Evolutionary conservation across 208 protist species (phyloP).

Genomic region (Crithidia thermophila): DNA sequence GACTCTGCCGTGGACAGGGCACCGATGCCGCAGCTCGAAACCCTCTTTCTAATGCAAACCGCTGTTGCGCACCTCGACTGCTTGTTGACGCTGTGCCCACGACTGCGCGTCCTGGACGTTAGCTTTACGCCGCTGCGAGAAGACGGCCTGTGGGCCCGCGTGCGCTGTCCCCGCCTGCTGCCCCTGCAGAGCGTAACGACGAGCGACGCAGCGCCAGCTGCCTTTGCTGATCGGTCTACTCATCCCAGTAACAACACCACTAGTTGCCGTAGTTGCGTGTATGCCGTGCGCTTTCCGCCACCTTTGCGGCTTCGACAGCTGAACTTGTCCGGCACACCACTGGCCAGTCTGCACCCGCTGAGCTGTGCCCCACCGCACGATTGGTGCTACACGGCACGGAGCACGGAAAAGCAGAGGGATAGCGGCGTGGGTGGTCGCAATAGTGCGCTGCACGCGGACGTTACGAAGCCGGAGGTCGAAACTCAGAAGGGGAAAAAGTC

Average conservation of each 20-base stretch:
- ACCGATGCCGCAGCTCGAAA: conserved; percentile 6
- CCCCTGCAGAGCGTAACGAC: neutral
- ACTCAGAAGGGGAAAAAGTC: neutral
- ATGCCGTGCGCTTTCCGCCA: conserved; percentile 4
- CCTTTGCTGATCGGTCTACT: no score
- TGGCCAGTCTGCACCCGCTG: conserved; percentile 1
- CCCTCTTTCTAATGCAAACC: conserved; percentile 27
- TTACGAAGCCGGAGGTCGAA: neutral
- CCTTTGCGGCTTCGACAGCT: conserved; percentile 16
- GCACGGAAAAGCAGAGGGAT: neutral
- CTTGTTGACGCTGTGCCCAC: conserved; percentile 15
- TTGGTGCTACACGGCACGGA: conserved; percentile 7
- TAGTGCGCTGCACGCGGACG: neutral
- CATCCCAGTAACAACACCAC: no score
- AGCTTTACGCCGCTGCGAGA: conserved; percentile 21
- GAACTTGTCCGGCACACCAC: conserved; percentile 11
- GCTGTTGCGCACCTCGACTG: conserved; percentile 5
- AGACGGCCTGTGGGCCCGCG: conserved; percentile 14
- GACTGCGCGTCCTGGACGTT: conserved; percentile 16
- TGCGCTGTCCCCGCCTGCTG: neutral
- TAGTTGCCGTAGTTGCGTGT: neutral
- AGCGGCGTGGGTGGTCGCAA: neutral
- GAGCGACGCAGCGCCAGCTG: neutral
- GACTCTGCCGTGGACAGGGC: no score
- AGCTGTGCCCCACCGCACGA: neutral